Conservation (phyloP, 768 basidiomycete genomes). For the Tylopilus intermedius region DNA sequence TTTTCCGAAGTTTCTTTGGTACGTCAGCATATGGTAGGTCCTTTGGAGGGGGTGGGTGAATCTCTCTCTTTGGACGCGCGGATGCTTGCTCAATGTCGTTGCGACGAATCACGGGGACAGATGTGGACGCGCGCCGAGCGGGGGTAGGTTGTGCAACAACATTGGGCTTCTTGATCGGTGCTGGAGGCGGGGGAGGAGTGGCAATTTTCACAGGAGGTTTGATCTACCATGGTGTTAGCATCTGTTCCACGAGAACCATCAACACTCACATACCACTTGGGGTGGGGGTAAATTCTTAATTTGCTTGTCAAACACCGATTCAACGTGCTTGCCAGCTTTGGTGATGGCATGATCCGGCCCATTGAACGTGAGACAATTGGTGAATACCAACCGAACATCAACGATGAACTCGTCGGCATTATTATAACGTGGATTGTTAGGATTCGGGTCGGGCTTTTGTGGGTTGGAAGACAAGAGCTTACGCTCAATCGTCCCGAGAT, state of each 20-base stretch:
- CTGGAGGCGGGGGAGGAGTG: conserved; percentile 37
- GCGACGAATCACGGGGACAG: conserved; percentile 78
- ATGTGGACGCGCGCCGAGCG: conserved; percentile 70
- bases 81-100: conserved; percentile 52
- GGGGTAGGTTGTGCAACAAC: conserved; percentile 38
- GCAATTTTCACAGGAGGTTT: conserved; percentile 43
- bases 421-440: conserved; percentile 69
- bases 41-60: conserved; percentile 91
- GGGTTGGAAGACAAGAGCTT: conserved; percentile 81
- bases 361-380: conserved; percentile 88
- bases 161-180: conserved; percentile 25
- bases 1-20: conserved; percentile 64
- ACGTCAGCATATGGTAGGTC: conserved; percentile 80
- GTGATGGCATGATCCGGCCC: conserved; percentile 82
- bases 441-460: conserved; percentile 65
- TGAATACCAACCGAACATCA: conserved; percentile 85
- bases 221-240: conserved; percentile 25
- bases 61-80: conserved; percentile 93
- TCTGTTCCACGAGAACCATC: conserved; percentile 11
- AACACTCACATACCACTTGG: conserved; percentile 57
- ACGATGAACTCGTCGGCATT: conserved; percentile 74
- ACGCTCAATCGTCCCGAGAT: conserved; percentile 85
- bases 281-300: conserved; percentile 76
- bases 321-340: conserved; percentile 74
- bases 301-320: conserved; percentile 83